Base-by-base conservation (phyloP, 441 rosid species). In the Brassica balearica region DNA sequence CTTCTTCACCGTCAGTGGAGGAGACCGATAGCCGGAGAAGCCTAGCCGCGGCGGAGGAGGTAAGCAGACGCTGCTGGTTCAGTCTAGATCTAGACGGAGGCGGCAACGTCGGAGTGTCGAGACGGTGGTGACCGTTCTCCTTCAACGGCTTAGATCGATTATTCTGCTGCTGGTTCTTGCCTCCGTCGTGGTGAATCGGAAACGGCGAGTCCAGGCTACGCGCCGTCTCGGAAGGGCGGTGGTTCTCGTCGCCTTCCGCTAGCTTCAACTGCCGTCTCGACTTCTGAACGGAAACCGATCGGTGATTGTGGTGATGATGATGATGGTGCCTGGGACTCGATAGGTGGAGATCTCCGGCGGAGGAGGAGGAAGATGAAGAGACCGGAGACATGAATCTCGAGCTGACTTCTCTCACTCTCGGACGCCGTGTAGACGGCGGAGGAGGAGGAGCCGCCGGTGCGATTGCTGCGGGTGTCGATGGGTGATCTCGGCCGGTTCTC, bases 331-430 rank as follows among this genome's bases (percentile, higher is more conserved):
- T 82, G 14, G 82, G 83, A 20, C 9, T 5, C 20, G 58, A 6
- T 34, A 51, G 56, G 19, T 12, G 55, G 55, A 51, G 56, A 34
- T 34, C 41, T 34, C 41, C 41, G 41, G 41, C 41, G 15, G 55
- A 51, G 56, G 56, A 48, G 55, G 55, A 51, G 19, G 56, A 51
- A 51, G 88, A 76, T 7, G 86, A 81, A 1, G 88, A 75, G 6
- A 72, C 76, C 0, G 96, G 95, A 75, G 98, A 86, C 98, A 93
- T 90, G 80, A 91, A 93, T 77, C 97, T 79, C 11, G 97, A 93
- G 36, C 95, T 88, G 7, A 91, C 95, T 78, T 91, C 97, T 78
- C 98, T 87, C 1, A 93, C 98, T 51, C 98, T 85, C 0, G 92
- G 97, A 34, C 95, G 81, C 53, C 98, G 84, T 1, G 84, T 88